A percentile compares a stretch with the other conserved stretches of the same genome.
Evolutionary conservation across 2,329 filamentous ascomycete genomes (phyloP).

Genomic region (Raffaelea deltoideospora): DNA sequence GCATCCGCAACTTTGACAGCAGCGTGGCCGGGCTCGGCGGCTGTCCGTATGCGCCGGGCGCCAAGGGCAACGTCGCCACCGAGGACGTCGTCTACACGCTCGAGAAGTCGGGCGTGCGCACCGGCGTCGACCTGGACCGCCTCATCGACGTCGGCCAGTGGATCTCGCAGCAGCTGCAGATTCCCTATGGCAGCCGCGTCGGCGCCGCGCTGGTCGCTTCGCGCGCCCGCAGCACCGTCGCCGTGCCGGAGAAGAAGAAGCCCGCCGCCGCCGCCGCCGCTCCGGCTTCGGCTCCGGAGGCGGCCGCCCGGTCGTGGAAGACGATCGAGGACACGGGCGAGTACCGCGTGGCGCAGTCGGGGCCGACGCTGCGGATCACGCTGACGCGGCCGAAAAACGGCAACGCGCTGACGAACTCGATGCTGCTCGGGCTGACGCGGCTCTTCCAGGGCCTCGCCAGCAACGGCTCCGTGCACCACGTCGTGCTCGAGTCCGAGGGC

Average conservation of each 20-base stretch:
- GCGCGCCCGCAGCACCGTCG: too few relatives aligned
- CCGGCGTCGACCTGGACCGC: background rate
- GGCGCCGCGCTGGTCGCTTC: background rate
- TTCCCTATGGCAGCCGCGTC: background rate
- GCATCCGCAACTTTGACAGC: constrained; percentile 2
- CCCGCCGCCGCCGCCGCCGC: too few relatives aligned
- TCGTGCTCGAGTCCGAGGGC: background rate
- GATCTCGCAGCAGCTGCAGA: background rate
- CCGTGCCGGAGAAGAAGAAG: too few relatives aligned
- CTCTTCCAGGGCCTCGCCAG: background rate
- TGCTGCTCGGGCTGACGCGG: background rate
- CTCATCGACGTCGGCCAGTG: background rate
- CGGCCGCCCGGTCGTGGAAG: background rate
- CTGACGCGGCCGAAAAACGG: background rate
- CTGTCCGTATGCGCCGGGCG: constrained; percentile 1
- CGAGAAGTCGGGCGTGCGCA: background rate
- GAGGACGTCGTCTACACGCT: constrained; percentile 1
- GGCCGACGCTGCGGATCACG: background rate
- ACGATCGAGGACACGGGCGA: background rate
- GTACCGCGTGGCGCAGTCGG: background rate
- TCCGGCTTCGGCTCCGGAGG: too few relatives aligned
- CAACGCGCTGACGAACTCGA: background rate
- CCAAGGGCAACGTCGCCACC: constrained; percentile 1
- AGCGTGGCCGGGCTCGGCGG: constrained; percentile 1
- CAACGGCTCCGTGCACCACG: background rate